These are phyloP conservation scores for Moniliella sp. DNA, from an alignment of 1,284 basidiomycete species.

Conservation along the genomic window DNA sequence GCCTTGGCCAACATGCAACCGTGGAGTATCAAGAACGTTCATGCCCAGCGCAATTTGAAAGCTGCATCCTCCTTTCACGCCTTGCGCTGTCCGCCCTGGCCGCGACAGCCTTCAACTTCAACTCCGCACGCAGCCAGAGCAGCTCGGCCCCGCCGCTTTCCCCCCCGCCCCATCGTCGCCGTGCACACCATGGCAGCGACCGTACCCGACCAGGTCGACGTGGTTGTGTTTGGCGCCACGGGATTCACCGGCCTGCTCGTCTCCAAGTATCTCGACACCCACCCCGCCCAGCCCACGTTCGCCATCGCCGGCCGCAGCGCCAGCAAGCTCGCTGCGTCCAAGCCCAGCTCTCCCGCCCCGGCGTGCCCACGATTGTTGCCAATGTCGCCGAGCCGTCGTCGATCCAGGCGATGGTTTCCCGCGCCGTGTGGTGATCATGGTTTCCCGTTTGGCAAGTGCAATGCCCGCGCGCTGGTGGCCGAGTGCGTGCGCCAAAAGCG, in stretches of 20 bases:
- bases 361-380: conserved; percentile 12
- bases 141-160: no score
- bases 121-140: no score
- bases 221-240: conserved; percentile 24
- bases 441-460: conserved; percentile 13
- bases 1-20: no score
- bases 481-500: neutral
- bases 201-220: no score
- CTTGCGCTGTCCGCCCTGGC: no score
- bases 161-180: no score
- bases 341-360: conserved; percentile 5
- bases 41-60: no score
- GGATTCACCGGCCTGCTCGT: conserved; percentile 22
- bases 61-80: no score
- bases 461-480: conserved; percentile 2
- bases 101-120: no score
- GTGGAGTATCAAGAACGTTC: no score
- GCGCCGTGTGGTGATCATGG: conserved; percentile 12
- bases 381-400: conserved; percentile 7
- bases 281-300: conserved; percentile 9
- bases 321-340: conserved; percentile 8
- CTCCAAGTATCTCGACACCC: conserved; percentile 6
- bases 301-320: conserved; percentile 21
- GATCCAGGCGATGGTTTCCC: conserved; percentile 7
- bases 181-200: no score